A percentile compares a stretch with the other conserved stretches of the same genome.
Evolutionary conservation across 2,329 filamentous ascomycete genomes (phyloP).

Genomic region (Phyllosticta citrichinensis): DNA sequence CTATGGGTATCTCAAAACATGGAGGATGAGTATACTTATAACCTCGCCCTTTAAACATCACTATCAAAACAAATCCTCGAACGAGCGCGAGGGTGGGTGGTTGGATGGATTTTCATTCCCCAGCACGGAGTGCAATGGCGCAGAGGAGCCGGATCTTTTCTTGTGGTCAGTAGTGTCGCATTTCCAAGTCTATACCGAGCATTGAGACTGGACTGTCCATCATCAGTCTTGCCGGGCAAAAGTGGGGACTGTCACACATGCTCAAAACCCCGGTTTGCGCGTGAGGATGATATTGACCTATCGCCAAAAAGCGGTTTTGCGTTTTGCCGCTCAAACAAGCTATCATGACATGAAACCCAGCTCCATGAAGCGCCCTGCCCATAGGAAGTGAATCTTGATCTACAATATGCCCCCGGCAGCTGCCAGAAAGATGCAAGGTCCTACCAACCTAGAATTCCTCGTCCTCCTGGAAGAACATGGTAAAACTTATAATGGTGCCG

Average conservation of each 20-base stretch:
- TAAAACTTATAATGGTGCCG: constrained; percentile 94
- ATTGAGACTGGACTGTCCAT: neutral
- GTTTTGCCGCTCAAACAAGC: neutral
- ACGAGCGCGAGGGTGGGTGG: neutral
- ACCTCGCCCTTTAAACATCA: constrained; percentile 46
- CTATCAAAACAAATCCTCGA: neutral
- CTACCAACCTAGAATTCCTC: constrained; percentile 65
- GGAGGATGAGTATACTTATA: constrained; percentile 64
- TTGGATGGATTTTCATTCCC: neutral
- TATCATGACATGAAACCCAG: neutral
- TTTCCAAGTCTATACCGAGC: neutral
- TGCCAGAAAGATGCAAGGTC: neutral
- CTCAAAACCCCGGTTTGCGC: neutral
- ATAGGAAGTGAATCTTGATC: constrained; percentile 3
- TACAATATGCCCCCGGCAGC: constrained; percentile 7
- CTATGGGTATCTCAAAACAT: constrained; percentile 64
- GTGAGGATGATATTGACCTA: neutral
- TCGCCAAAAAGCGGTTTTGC: too few species aligned
- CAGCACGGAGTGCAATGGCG: neutral
- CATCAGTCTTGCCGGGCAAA: neutral
- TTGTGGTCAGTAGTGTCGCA: neutral
- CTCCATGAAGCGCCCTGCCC: neutral
- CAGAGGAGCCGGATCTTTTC: neutral
- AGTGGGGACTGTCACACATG: neutral
- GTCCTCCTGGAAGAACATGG: constrained; percentile 96